These are phyloP conservation scores for Ascochyta lentis DNA, from an alignment of 2,329 filamentous ascomycete species.

Conservation along the genomic window DNA sequence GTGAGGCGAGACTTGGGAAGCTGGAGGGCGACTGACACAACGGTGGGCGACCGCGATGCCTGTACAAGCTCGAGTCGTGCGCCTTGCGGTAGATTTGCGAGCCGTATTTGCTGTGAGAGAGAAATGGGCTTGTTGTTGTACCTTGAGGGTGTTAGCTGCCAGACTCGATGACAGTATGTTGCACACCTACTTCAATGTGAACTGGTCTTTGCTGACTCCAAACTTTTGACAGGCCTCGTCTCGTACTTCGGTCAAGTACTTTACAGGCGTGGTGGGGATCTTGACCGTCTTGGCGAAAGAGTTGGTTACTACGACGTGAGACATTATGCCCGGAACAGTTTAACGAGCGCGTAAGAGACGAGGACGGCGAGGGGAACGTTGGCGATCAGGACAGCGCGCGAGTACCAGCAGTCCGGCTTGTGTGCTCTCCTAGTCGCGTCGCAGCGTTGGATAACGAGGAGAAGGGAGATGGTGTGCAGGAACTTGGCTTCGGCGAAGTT, in stretches of 20 bases:
- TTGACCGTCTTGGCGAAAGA: conserved; percentile 77
- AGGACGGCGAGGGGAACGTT: conserved; percentile 36
- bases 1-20: conserved; percentile 76
- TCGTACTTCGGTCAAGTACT: conserved; percentile 82
- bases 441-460: conserved; percentile 38
- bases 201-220: conserved; percentile 73
- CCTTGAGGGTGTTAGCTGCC: conserved; percentile 24
- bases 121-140: conserved; percentile 83
- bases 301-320: conserved; percentile 87
- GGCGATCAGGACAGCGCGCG: conserved; percentile 31
- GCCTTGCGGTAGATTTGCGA: conserved; percentile 81
- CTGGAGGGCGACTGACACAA: conserved; percentile 88
- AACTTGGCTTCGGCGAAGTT: conserved; percentile 42
- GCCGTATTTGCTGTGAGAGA: conserved; percentile 81
- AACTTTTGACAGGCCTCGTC: conserved; percentile 88
- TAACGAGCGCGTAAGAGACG: conserved; percentile 36
- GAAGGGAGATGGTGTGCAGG: conserved; percentile 41
- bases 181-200: conserved; percentile 74
- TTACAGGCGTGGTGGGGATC: conserved; percentile 83
- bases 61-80: conserved; percentile 93
- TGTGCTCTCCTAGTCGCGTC: conserved; percentile 35
- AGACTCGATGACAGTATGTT: neutral
- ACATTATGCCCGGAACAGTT: conserved; percentile 68
- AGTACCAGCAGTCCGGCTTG: conserved; percentile 36
- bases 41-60: conserved; percentile 82